These are phyloP conservation scores for Kokia cookei DNA, from an alignment of 441 rosid genomes.

Conservation along the genomic window DNA sequence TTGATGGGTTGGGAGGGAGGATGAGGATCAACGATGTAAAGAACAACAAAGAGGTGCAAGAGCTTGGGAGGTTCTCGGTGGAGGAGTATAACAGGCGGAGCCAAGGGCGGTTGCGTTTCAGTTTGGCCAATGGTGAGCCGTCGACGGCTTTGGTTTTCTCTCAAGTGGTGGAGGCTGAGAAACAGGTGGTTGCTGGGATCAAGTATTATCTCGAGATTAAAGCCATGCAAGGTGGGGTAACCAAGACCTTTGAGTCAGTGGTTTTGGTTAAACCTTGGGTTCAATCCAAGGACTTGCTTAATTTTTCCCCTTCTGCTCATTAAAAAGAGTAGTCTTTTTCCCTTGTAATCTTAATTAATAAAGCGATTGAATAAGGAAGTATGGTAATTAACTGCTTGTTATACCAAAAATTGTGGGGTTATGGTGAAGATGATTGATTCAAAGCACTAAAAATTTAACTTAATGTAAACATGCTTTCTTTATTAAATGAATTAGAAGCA, in stretches of 20 bases:
- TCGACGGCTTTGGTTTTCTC: constrained; percentile 23
- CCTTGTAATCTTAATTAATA: not conserved
- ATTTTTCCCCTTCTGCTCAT: constrained; percentile 36
- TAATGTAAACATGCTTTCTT: not conserved
- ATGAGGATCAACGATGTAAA: constrained; percentile 38
- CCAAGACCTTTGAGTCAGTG: constrained; percentile 45
- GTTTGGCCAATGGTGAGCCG: not conserved
- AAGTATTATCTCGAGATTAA: constrained; percentile 62
- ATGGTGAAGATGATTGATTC: not conserved
- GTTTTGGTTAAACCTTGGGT: constrained; percentile 67
- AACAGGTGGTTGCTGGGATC: constrained; percentile 68
- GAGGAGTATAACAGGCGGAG: constrained; percentile 37
- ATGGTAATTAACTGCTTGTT: not conserved
- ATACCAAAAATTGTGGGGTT: not conserved
- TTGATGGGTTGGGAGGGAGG: constrained; percentile 47
- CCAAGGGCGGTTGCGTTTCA: not conserved
- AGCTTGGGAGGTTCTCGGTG: constrained; percentile 60
- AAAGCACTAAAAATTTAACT: not conserved
- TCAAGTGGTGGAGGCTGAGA: constrained; percentile 56
- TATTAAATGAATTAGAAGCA: not conserved
- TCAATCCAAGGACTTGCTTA: constrained; percentile 42
- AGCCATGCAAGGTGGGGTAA: constrained; percentile 26
- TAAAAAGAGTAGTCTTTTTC: not conserved
- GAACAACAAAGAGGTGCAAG: constrained; percentile 49
- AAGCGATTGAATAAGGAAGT: not conserved